These are phyloP conservation scores for Pueraria montana DNA, from an alignment of 306 rosid species.

Conservation along the genomic window DNA sequence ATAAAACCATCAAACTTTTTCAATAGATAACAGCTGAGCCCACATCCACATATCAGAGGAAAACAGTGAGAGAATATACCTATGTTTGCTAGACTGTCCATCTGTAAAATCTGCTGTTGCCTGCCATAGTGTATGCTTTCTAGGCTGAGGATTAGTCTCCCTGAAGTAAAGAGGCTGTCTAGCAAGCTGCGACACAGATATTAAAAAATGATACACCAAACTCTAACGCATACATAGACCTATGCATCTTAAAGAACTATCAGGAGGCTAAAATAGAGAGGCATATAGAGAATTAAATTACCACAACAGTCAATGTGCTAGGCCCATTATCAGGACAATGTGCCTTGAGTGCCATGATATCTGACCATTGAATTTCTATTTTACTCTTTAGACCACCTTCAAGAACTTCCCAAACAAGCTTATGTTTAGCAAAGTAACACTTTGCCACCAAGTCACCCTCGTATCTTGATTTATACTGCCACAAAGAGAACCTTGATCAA, in stretches of 20 bases:
- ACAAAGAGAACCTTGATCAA: slow-evolving; percentile 19
- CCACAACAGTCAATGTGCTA: slow-evolving; percentile 77
- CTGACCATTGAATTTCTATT: slow-evolving; percentile 91
- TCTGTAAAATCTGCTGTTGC: slow-evolving; percentile 86
- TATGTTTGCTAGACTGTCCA: slow-evolving; percentile 73
- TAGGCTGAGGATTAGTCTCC: slow-evolving; percentile 95
- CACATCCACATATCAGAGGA: slow-evolving; percentile 33
- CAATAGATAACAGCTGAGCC: neutral
- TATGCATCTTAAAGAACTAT: slow-evolving; percentile 1
- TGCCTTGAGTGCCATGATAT: slow-evolving; percentile 76
- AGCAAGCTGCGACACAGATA: slow-evolving; percentile 68
- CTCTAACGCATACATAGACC: neutral
- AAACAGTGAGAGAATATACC: slow-evolving; percentile 58
- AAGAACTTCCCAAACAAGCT: slow-evolving; percentile 97
- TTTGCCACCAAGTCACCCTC: slow-evolving; percentile 95
- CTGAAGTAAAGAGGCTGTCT: slow-evolving; percentile 87
- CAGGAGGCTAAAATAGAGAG: neutral
- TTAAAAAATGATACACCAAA: neutral
- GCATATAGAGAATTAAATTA: slow-evolving; percentile 49
- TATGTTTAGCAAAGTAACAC: slow-evolving; percentile 93
- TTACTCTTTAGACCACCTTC: slow-evolving; percentile 93
- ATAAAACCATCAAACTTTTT: neutral
- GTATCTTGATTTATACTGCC: slow-evolving; percentile 84
- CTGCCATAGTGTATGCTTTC: slow-evolving; percentile 95
- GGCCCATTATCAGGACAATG: slow-evolving; percentile 80